Conservation (phyloP, 2,329 filamentous ascomycete genomes). For the Hypoxylon rubiginosum region DNA sequence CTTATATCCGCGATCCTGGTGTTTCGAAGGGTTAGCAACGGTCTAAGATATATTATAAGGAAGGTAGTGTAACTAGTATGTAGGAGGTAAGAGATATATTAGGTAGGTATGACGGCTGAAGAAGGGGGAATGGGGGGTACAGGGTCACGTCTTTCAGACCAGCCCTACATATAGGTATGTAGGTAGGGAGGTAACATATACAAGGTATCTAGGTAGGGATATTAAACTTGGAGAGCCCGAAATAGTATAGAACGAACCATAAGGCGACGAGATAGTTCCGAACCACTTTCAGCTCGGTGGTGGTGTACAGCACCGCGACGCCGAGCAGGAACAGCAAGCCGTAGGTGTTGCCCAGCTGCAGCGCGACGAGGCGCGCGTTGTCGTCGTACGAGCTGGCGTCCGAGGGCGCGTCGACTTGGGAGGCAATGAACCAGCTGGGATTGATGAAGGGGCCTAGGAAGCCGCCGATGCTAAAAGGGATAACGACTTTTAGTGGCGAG, state of each 20-base stretch:
- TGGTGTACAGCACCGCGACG: conserved; percentile 73
- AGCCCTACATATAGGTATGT: no score
- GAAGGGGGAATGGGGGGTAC: background rate
- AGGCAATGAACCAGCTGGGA: conserved; percentile 72
- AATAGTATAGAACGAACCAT: conserved; percentile 55
- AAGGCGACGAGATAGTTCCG: conserved; percentile 76
- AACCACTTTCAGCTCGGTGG: conserved; percentile 74
- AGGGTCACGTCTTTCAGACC: background rate
- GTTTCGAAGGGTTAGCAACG: conserved; percentile 11
- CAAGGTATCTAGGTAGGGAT: no score
- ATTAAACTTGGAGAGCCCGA: conserved; percentile 1
- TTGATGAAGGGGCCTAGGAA: conserved; percentile 68
- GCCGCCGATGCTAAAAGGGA: conserved; percentile 72
- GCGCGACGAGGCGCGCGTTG: conserved; percentile 69
- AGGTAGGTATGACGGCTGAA: background rate
- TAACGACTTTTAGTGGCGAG: background rate
- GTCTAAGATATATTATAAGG: background rate
- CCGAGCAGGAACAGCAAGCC: conserved; percentile 75
- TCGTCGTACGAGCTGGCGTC: conserved; percentile 54
- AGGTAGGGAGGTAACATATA: no score
- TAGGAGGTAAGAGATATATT: background rate
- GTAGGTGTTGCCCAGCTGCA: conserved; percentile 79
- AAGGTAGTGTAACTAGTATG: background rate
- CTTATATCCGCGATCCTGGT: conserved; percentile 71
- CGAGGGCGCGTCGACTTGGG: conserved; percentile 64